Evolutionary conservation across 805 yeast genomes (phyloP).

Genomic region (Metschnikowia sp.): DNA sequence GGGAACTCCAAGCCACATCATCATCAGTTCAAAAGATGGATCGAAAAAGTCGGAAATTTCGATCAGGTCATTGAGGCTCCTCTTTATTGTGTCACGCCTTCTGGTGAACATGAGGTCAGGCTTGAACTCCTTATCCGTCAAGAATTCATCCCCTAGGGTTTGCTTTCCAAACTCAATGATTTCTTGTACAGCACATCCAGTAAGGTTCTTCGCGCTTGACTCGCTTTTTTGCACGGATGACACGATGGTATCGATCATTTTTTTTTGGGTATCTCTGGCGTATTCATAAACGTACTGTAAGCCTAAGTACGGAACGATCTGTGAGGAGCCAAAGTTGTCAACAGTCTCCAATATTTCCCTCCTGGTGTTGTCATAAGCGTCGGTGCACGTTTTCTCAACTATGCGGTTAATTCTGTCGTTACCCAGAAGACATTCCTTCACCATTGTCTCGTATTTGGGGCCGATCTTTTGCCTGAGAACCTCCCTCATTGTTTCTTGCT

Average conservation of each 20-base stretch:
- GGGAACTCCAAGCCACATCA: slow-evolving; percentile 43
- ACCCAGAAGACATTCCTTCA: slow-evolving; percentile 50
- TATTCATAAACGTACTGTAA: slow-evolving; percentile 63
- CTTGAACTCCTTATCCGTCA: slow-evolving; percentile 60
- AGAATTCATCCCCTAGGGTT: slow-evolving; percentile 60
- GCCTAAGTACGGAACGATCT: slow-evolving; percentile 59
- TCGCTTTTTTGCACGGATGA: slow-evolving; percentile 66
- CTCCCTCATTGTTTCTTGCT: slow-evolving; percentile 42
- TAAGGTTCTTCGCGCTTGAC: slow-evolving; percentile 57
- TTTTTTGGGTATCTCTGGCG: slow-evolving; percentile 64
- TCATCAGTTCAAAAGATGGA: slow-evolving; percentile 62
- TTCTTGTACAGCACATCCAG: slow-evolving; percentile 57
- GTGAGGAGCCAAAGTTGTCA: slow-evolving; percentile 46
- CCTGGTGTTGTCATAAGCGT: slow-evolving; percentile 60
- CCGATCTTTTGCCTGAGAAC: slow-evolving; percentile 52
- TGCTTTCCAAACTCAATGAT: slow-evolving; percentile 61
- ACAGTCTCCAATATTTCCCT: slow-evolving; percentile 51
- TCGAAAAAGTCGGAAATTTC: slow-evolving; percentile 76
- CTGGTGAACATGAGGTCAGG: slow-evolving; percentile 82
- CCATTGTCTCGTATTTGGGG: slow-evolving; percentile 59
- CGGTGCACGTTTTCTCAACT: slow-evolving; percentile 57
- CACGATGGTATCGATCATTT: slow-evolving; percentile 62
- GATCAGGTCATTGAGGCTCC: slow-evolving; percentile 57
- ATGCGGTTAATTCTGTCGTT: slow-evolving; percentile 58
- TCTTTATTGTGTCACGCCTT: slow-evolving; percentile 56